Evolutionary conservation across 129 eudicot genomes (phyloP), one percentile per base, ranked within the genome.

Genomic region (Artemisia annua): DNA sequence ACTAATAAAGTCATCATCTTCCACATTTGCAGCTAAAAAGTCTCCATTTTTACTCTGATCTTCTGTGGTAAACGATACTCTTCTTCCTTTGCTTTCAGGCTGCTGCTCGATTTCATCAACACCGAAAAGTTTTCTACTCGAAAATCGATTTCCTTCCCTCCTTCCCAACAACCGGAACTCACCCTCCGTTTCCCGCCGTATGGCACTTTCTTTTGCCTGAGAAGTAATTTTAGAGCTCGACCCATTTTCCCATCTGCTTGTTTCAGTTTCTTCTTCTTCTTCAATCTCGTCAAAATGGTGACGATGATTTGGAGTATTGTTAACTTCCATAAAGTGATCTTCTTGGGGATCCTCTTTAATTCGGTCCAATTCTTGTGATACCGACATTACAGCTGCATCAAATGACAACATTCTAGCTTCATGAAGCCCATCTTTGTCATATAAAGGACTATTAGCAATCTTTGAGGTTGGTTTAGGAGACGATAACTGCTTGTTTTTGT

Each of bases 171-270:
- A 81, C 65, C 99, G 82, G 57, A 95, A 95, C 15, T 95, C 99
- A n/a, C 99, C 96, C 72, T 95, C 99, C 19, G 99, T 95, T 76
- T 95, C 99, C 75, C 99, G 80, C 73, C 97, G 83, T 59, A 95
- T 91, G 11, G 99, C 99, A 77, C 96, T 88, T 62, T 85, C 99
- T 50, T 91, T 95, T 7, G 87, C 66, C 67, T 87, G 93, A 1
- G 75, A 70, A 56, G 78, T 62, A 28, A 83, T 75, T 50, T 80
- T 86, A 14, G 87, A 83, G 15, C 79, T 55, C 48, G 84, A 73
- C 22, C 95, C 95, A 16, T 84, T 87, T 51, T 83, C 80, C 71
- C 89, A 75, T 61, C 65, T 80, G 70, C 82, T 74, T 43, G 75
- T 67, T 71, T 87, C 95, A 5, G 81, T 81, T 76, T 89, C 97